These are phyloP conservation scores for Haematococcus sp. DNA, from an alignment of 139 green algal genomes.

Conservation along the genomic window DNA sequence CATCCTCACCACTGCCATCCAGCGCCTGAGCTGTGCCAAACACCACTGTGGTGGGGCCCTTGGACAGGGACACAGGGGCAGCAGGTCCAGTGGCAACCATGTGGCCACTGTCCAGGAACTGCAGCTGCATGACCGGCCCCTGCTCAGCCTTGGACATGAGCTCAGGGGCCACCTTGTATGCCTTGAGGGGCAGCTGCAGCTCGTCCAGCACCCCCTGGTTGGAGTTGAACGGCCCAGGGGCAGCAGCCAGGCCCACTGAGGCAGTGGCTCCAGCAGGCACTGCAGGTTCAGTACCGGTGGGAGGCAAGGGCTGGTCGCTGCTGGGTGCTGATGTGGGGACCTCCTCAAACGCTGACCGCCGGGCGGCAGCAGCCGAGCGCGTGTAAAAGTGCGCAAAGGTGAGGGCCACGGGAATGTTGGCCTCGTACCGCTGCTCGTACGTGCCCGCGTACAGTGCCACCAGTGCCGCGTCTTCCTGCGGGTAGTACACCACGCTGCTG, in stretches of 20 bases:
- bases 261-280: no score
- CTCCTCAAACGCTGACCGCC: neutral
- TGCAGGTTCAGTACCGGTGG: no score
- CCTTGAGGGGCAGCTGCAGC: slow-evolving; percentile 10
- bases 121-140: neutral
- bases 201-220: neutral
- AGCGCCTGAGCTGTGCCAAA: neutral
- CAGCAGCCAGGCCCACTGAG: neutral
- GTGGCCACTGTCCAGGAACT: slow-evolving; percentile 2
- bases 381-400: slow-evolving; percentile 29
- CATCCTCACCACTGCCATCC: neutral
- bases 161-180: slow-evolving; percentile 8
- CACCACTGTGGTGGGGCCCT: neutral
- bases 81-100: neutral
- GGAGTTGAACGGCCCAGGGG: neutral
- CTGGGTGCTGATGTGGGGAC: neutral
- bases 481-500: slow-evolving; percentile 18
- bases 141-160: slow-evolving; percentile 10
- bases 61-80: neutral
- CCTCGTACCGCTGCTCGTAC: slow-evolving; percentile 12
- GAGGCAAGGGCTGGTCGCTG: neutral
- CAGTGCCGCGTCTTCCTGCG: slow-evolving; percentile 23
- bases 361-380: slow-evolving; percentile 4
- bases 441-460: slow-evolving; percentile 34
- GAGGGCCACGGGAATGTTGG: slow-evolving; percentile 22